phyloP scores from a whole-genome alignment of 2,329 filamentous ascomycete genomes.

The Fonsecaea nubica region DNA sequence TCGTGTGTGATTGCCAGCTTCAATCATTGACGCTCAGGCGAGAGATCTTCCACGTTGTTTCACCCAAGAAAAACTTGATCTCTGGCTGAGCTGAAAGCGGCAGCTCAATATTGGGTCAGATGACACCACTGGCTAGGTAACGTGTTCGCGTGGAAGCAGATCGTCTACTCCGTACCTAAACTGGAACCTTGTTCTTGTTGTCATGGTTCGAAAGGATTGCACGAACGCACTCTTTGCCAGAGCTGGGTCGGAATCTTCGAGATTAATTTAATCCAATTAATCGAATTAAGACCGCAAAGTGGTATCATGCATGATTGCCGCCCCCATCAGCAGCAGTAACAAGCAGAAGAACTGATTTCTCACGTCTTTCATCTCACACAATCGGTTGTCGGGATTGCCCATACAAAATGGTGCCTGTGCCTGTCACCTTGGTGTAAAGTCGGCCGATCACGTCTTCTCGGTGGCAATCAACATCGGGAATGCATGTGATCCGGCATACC shows the following conservation, averaged over 20 bases:
- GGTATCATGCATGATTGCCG: background rate
- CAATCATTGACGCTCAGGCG: background rate
- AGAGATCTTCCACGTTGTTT: background rate
- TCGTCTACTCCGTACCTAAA: background rate
- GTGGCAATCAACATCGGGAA: background rate
- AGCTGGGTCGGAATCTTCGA: conserved; percentile 8
- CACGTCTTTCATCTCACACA: background rate
- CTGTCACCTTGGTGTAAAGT: background rate
- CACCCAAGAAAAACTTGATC: background rate
- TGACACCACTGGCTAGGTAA: background rate
- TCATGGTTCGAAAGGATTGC: background rate
- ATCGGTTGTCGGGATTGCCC: background rate
- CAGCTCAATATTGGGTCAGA: background rate
- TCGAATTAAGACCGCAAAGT: too few relatives aligned
- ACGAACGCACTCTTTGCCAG: background rate
- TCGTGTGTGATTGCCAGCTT: background rate
- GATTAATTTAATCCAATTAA: conserved; percentile 3
- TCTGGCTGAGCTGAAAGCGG: background rate
- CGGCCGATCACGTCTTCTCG: background rate
- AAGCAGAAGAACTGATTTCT: background rate
- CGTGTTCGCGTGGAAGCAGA: background rate
- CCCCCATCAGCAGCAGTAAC: background rate
- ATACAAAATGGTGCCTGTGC: background rate
- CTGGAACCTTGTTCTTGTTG: background rate
- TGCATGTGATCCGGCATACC: background rate